Evolutionary conservation across 768 basidiomycete genomes (phyloP).

Genomic region (Cyclocybe cylindracea): DNA sequence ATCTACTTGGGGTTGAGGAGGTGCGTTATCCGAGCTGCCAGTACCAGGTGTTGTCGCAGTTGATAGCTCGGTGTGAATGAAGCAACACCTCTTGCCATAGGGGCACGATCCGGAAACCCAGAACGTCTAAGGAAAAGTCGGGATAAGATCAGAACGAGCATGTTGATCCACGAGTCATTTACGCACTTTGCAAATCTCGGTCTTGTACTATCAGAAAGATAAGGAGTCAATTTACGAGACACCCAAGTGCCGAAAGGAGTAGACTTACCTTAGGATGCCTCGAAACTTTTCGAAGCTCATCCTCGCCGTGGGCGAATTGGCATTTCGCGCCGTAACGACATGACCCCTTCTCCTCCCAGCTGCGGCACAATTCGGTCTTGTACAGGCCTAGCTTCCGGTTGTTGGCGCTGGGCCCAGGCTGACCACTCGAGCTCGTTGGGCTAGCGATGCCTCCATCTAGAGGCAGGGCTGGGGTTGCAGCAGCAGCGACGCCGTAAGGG

Average conservation of each 20-base stretch:
- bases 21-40: slow-evolving; percentile 42
- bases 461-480: slow-evolving; percentile 25
- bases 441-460: slow-evolving; percentile 40
- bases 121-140: slow-evolving; percentile 63
- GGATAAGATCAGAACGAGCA: slow-evolving; percentile 13
- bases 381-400: slow-evolving; percentile 89
- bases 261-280: slow-evolving; percentile 82
- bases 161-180: slow-evolving; percentile 6
- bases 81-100: slow-evolving; percentile 91
- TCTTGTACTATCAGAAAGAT: slow-evolving; percentile 69
- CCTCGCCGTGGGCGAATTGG: slow-evolving; percentile 92
- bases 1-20: slow-evolving; percentile 54
- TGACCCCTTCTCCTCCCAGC: slow-evolving; percentile 90
- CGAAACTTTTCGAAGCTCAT: slow-evolving; percentile 80
- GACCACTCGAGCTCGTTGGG: slow-evolving; percentile 43
- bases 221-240: slow-evolving; percentile 8
- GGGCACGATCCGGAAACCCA: slow-evolving; percentile 94
- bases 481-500: slow-evolving; percentile 40
- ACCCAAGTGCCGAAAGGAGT: slow-evolving; percentile 4
- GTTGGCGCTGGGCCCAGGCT: slow-evolving; percentile 82
- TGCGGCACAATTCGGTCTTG: slow-evolving; percentile 88
- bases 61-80: slow-evolving; percentile 89
- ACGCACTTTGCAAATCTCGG: slow-evolving; percentile 87
- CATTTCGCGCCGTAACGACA: slow-evolving; percentile 89
- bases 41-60: slow-evolving; percentile 59